Evolutionary conservation across 345 rosid species (phyloP), one percentile per base, ranked within the genome.

Genomic region (Ceriops decandra): DNA sequence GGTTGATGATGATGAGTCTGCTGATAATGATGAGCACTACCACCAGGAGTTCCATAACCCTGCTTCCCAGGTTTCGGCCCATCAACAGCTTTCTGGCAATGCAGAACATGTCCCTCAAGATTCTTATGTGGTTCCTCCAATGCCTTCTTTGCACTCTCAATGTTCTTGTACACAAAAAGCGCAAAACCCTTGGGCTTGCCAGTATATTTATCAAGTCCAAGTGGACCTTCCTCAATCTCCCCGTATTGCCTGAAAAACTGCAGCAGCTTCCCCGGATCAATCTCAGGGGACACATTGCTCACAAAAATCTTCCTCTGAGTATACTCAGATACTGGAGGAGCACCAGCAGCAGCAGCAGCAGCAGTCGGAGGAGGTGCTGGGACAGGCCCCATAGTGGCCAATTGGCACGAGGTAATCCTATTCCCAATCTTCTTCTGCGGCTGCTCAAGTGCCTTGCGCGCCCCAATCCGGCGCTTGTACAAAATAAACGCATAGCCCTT

Each of bases 241-340:
- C 97, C 96, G 26, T 66, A 91, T 66, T 74, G 84, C 10, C 78
- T 82, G 76, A 91, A 89, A 78, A 66, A 87, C 64, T 75, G 83
- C 1, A 78, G 38, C 67, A 91, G 21, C 72, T 83, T 87, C 65
- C 77, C 81, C 0, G 88, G 84, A 63, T 87, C 91, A 19, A 85
- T 57, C 31, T 86, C 93, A 2, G 85, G 57, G 0, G 85, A 80
- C 32, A 91, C 96, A 65, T 89, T 91, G 65, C 88, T 85, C 47
- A 91, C 90, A 64, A 83, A 91, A 20, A 91, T 91, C 87, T 91
- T 91, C 79, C 85, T 87, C 77, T 79, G 93, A 1, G 96, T 87
- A 60, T 83, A 83, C 70, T 85, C 90, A 0, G 81, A 82, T 49
- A 69, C 83, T 1, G 82, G 81, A 1, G 82, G 84, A 19, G 28